phyloP scores from a whole-genome alignment of 2,329 filamentous ascomycete species.

The Bipolaris victoriae region DNA sequence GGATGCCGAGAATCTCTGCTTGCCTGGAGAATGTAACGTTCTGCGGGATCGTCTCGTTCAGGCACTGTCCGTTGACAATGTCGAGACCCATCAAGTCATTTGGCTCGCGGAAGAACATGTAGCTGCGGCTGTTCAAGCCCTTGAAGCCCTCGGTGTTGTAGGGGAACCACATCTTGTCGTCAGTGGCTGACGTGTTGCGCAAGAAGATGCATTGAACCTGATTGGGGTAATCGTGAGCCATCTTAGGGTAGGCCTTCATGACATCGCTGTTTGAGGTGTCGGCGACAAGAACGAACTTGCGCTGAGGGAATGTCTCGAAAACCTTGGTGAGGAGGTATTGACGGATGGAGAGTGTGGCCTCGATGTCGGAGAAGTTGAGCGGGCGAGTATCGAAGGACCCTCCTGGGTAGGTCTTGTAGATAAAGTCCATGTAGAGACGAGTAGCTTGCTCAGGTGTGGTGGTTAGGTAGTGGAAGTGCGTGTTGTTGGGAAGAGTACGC shows the following conservation, averaged over 20 bases:
- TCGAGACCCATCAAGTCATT: slow-evolving; percentile 72
- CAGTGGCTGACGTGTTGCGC: slow-evolving; percentile 75
- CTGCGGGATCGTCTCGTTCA: slow-evolving; percentile 68
- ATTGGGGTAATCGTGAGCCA: slow-evolving; percentile 69
- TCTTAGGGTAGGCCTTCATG: slow-evolving; percentile 67
- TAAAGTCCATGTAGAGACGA: slow-evolving; percentile 78
- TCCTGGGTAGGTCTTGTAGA: slow-evolving; percentile 77
- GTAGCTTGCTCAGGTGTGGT: slow-evolving; percentile 81
- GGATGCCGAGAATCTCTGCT: slow-evolving; percentile 46
- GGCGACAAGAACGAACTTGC: slow-evolving; percentile 77
- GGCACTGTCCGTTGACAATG: slow-evolving; percentile 70
- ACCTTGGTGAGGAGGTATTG: slow-evolving; percentile 72
- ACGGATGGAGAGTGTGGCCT: slow-evolving; percentile 74
- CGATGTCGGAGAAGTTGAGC: slow-evolving; percentile 78
- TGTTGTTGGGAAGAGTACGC: slow-evolving; percentile 63
- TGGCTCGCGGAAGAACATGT: slow-evolving; percentile 80
- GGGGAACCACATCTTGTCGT: slow-evolving; percentile 70
- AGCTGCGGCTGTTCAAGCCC: slow-evolving; percentile 67
- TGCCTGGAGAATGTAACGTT: slow-evolving; percentile 69
- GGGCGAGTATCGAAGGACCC: slow-evolving; percentile 77
- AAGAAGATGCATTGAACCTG: slow-evolving; percentile 81
- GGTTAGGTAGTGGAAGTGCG: slow-evolving; percentile 83
- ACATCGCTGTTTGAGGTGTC: slow-evolving; percentile 80
- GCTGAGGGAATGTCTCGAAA: slow-evolving; percentile 74
- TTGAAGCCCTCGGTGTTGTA: slow-evolving; percentile 77